These are phyloP conservation scores for Pelargonium nanum DNA, from an alignment of 345 rosid genomes.

Conservation along the genomic window DNA sequence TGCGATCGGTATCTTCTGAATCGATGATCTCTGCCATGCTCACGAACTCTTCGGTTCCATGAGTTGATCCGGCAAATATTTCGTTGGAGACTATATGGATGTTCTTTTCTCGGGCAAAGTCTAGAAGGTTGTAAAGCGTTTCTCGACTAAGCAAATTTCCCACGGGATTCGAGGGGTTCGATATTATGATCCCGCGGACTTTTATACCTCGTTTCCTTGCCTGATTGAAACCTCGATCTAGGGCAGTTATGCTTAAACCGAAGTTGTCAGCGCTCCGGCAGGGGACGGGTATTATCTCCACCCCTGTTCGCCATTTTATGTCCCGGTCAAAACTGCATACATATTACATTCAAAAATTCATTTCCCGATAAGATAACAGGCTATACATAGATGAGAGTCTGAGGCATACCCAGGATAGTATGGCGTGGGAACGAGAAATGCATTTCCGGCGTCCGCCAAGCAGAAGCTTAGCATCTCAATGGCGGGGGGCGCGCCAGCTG, in stretches of 20 bases:
- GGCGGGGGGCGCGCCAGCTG: slow-evolving; percentile 67
- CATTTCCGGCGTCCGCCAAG: slow-evolving; percentile 87
- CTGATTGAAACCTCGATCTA: slow-evolving; percentile 74
- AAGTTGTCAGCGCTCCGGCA: slow-evolving; percentile 78
- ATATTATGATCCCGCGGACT: slow-evolving; percentile 65
- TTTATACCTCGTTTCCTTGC: slow-evolving; percentile 82
- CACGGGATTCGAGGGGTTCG: slow-evolving; percentile 75
- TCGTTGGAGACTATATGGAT: slow-evolving; percentile 74
- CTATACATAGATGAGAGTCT: not conserved
- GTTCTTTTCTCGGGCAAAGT: slow-evolving; percentile 84
- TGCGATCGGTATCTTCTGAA: slow-evolving; percentile 45
- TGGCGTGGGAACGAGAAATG: slow-evolving; percentile 89
- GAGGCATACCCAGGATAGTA: slow-evolving; percentile 54
- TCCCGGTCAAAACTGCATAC: slow-evolving; percentile 65
- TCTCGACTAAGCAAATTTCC: slow-evolving; percentile 50
- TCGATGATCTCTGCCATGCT: slow-evolving; percentile 68
- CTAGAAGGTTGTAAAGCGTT: slow-evolving; percentile 54
- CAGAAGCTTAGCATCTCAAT: slow-evolving; percentile 78
- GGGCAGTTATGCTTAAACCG: slow-evolving; percentile 50
- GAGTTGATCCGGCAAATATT: slow-evolving; percentile 51
- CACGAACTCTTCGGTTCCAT: slow-evolving; percentile 53
- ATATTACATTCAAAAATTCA: slow-evolving; percentile 15
- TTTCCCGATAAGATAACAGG: not conserved
- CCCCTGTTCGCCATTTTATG: slow-evolving; percentile 84
- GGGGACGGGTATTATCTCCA: slow-evolving; percentile 77